phyloP scores from a whole-genome alignment of 257 asterid species.

The Capsicum pubescens region DNA sequence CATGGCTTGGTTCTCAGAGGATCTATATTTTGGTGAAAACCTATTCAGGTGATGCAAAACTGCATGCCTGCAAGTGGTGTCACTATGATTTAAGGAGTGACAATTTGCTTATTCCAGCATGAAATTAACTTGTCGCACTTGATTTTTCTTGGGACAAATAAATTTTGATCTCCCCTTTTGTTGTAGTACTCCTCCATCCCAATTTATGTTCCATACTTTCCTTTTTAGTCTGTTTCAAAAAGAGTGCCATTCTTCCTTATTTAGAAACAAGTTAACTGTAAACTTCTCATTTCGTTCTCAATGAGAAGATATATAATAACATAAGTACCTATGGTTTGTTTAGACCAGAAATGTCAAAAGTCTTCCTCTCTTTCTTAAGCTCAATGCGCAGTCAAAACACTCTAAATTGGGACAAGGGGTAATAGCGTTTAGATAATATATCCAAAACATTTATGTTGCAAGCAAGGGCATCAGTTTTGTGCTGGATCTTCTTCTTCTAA shows the following conservation, averaged over 20 bases:
- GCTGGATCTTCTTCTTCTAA: slow-evolving; percentile 15
- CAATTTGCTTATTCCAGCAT: background rate
- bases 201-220: background rate
- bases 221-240: background rate
- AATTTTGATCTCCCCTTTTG: slow-evolving; percentile 11
- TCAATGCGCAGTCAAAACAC: background rate
- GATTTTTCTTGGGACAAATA: background rate
- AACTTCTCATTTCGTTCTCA: background rate
- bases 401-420: background rate
- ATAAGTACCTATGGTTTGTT: background rate
- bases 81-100: slow-evolving; percentile 7
- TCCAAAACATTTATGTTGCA: slow-evolving; percentile 9
- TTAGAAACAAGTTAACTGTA: background rate
- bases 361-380: background rate
- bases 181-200: background rate
- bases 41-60: slow-evolving; percentile 13
- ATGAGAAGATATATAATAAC: background rate
- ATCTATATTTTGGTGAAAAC: background rate
- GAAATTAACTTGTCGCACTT: slow-evolving; percentile 13
- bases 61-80: background rate
- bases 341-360: background rate
- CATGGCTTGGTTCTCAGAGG: slow-evolving; percentile 17
- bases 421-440: background rate
- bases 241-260: background rate
- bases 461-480: slow-evolving; percentile 1